Conservation (phyloP, 1,284 basidiomycete genomes). For the Ceraceosorus bombacis region DNA sequence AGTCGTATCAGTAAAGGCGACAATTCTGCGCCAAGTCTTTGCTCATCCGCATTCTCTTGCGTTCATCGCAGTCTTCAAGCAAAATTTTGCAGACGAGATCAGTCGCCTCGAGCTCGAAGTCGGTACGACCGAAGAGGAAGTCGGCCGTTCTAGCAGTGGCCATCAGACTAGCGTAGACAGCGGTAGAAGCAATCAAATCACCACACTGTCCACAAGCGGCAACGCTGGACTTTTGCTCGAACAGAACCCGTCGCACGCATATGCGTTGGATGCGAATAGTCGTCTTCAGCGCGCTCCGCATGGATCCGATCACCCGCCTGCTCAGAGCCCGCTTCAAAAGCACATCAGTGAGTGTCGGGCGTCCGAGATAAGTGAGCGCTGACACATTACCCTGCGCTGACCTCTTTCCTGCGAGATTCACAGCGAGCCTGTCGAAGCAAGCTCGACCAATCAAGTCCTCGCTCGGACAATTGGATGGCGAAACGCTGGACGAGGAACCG, state of each 20-base stretch:
- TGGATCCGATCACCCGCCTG: not conserved
- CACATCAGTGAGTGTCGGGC: conserved; percentile 16
- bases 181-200: not conserved
- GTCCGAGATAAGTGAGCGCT: not conserved
- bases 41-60: conserved; percentile 2
- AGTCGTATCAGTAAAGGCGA: not conserved
- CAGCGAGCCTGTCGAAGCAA: conserved; percentile 7
- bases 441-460: conserved; percentile 3
- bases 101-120: conserved; percentile 30
- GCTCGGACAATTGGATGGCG: not conserved
- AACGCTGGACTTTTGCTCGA: not conserved
- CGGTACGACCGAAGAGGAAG: not conserved
- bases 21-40: not conserved
- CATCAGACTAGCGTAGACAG: not conserved
- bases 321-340: conserved; percentile 23
- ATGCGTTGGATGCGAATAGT: conserved; percentile 1
- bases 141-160: not conserved
- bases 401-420: not conserved
- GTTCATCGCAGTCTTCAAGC: conserved; percentile 59
- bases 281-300: not conserved
- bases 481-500: too few relatives aligned
- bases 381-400: not conserved
- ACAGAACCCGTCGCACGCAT: not conserved
- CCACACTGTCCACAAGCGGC: not conserved
- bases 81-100: conserved; percentile 84